Evolutionary conservation across 1,284 basidiomycete genomes (phyloP).

Genomic region (Ustilago lituana): DNA sequence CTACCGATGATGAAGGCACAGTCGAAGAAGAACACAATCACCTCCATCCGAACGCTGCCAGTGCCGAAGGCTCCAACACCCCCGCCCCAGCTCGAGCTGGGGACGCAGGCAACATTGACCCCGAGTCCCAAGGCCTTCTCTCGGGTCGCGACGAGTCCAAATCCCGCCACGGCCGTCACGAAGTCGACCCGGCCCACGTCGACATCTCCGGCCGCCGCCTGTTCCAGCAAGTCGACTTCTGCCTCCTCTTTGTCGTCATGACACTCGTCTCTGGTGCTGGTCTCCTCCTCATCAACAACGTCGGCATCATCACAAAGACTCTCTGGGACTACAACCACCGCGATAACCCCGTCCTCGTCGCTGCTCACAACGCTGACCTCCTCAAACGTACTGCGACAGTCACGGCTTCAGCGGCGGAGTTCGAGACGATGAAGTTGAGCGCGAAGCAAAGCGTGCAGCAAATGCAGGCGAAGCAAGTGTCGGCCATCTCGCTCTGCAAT

Average conservation of each 20-base stretch:
- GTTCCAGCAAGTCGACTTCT: conserved; percentile 75
- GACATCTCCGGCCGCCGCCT: conserved; percentile 72
- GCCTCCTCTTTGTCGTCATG: conserved; percentile 77
- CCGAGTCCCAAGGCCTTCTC: conserved; percentile 31
- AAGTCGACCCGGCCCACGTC: conserved; percentile 23
- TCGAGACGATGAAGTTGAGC: conserved; percentile 69
- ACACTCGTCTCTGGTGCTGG: conserved; percentile 86
- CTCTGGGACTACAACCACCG: conserved; percentile 76
- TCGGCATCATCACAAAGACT: conserved; percentile 88
- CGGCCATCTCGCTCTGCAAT: conserved; percentile 83
- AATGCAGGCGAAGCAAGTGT: conserved; percentile 80
- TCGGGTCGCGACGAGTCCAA: conserved; percentile 33
- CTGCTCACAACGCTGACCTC: conserved; percentile 14
- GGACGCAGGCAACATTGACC: conserved; percentile 1
- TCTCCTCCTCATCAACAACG: conserved; percentile 94
- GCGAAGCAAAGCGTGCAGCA: conserved; percentile 76
- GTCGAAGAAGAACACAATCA: background rate
- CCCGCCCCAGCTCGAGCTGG: background rate
- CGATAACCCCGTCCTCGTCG: conserved; percentile 15
- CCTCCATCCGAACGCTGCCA: background rate
- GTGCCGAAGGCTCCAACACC: background rate
- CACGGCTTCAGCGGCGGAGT: background rate
- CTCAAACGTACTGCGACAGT: background rate
- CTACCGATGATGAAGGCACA: conserved; percentile 35
- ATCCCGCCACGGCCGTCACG: background rate